Evolutionary conservation across 1,139 yeast genomes (phyloP).

Genomic region (Suzukiozyma palmioleophila): DNA sequence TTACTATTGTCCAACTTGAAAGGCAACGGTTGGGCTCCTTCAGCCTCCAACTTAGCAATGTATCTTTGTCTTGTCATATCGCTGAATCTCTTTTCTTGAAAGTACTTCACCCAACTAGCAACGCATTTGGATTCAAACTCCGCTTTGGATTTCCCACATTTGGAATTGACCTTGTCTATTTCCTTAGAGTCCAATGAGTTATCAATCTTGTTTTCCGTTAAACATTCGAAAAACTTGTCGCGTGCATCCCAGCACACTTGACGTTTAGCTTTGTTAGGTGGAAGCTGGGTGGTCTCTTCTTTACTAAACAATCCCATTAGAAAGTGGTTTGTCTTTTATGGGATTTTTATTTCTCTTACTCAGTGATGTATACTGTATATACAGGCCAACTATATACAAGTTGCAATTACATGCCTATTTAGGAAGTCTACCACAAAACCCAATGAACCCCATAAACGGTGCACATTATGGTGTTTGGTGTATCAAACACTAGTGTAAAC

Average conservation of each 20-base stretch:
- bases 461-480: too few species aligned
- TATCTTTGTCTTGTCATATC: slow-evolving; percentile 40
- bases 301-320: slow-evolving; percentile 36
- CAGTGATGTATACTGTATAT: too few species aligned
- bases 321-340: too few species aligned
- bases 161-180: slow-evolving; percentile 25
- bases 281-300: slow-evolving; percentile 22
- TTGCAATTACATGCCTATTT: too few species aligned
- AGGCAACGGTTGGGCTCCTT: slow-evolving; percentile 47
- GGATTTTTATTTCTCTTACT: too few species aligned
- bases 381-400: too few species aligned
- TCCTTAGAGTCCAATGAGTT: slow-evolving; percentile 41
- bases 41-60: slow-evolving; percentile 40
- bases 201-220: slow-evolving; percentile 36
- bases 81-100: slow-evolving; percentile 44
- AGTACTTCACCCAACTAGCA: slow-evolving; percentile 43
- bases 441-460: too few species aligned
- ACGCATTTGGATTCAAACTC: slow-evolving; percentile 41
- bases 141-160: slow-evolving; percentile 33
- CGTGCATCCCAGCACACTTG: slow-evolving; percentile 43
- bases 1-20: slow-evolving; percentile 30
- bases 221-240: slow-evolving; percentile 39
- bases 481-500: too few species aligned
- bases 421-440: too few species aligned
- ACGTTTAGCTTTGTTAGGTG: slow-evolving; percentile 41